phyloP scores from a whole-genome alignment of 2,329 filamentous ascomycete genomes.

The Penicillium paneum region DNA sequence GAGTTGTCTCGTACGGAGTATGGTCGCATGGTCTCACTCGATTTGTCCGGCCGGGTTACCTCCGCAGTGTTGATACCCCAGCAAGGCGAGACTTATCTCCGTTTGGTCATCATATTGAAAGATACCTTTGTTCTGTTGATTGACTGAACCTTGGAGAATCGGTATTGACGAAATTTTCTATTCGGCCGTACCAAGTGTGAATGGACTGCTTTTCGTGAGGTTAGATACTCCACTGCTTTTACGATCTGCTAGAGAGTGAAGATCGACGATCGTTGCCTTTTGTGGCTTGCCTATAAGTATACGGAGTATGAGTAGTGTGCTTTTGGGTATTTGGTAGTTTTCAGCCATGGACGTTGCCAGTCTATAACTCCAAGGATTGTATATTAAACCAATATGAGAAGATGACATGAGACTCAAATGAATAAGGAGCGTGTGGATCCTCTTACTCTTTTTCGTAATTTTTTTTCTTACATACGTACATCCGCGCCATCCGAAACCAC shows the following conservation, averaged over 20 bases:
- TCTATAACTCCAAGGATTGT: background rate
- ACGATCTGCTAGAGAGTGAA: background rate
- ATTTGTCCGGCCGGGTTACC: background rate
- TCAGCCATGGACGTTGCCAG: background rate
- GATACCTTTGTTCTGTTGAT: background rate
- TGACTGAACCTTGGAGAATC: background rate
- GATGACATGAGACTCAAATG: background rate
- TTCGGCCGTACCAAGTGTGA: background rate
- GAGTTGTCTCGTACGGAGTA: background rate
- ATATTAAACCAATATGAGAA: background rate
- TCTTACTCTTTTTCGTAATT: background rate
- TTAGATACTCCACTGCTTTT: background rate
- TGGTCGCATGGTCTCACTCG: background rate
- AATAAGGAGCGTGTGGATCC: background rate
- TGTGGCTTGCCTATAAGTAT: background rate
- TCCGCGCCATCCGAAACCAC: slow-evolving; percentile 9
- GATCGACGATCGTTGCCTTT: background rate
- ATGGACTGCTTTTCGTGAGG: background rate
- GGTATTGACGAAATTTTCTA: background rate
- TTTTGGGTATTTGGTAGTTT: background rate
- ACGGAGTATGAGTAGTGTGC: background rate
- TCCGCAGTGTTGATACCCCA: background rate
- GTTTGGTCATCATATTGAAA: background rate
- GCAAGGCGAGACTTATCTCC: background rate
- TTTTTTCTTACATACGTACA: background rate